phyloP scores from a whole-genome alignment of 768 basidiomycete genomes.

The Lenzites betulinus region DNA sequence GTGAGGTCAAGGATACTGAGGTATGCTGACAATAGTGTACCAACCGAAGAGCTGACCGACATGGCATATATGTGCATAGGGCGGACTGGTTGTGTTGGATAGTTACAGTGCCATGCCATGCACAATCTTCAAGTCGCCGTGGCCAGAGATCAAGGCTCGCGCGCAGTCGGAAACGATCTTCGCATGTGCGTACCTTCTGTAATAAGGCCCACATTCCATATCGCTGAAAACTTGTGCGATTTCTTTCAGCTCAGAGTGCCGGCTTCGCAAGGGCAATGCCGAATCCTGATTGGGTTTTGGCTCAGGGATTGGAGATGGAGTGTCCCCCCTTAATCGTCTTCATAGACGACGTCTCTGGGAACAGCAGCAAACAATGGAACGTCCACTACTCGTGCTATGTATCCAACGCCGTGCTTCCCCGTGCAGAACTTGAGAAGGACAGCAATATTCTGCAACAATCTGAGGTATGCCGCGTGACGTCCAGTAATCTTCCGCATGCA shows the following conservation, averaged over 20 bases:
- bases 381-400: constrained; percentile 38
- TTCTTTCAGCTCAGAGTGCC: neutral
- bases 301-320: constrained; percentile 25
- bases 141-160: too few relatives aligned
- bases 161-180: too few relatives aligned
- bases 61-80: too few relatives aligned
- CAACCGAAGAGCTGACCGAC: too few relatives aligned
- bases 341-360: constrained; percentile 40
- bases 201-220: too few relatives aligned
- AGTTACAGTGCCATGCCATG: too few relatives aligned
- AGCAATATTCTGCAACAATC: constrained; percentile 31
- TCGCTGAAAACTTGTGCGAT: too few relatives aligned
- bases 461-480: constrained; percentile 22
- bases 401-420: constrained; percentile 35
- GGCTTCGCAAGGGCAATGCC: constrained; percentile 24
- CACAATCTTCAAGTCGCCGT: too few relatives aligned
- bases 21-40: neutral
- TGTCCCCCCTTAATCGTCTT: constrained; percentile 33
- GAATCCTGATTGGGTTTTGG: constrained; percentile 22
- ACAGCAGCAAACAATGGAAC: constrained; percentile 41
- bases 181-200: too few relatives aligned
- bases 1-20: neutral
- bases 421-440: constrained; percentile 35
- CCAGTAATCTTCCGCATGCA: neutral
- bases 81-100: too few relatives aligned